Evolutionary conservation across 305 asterid species (phyloP).

Genomic region (Fraxinus velutina): DNA sequence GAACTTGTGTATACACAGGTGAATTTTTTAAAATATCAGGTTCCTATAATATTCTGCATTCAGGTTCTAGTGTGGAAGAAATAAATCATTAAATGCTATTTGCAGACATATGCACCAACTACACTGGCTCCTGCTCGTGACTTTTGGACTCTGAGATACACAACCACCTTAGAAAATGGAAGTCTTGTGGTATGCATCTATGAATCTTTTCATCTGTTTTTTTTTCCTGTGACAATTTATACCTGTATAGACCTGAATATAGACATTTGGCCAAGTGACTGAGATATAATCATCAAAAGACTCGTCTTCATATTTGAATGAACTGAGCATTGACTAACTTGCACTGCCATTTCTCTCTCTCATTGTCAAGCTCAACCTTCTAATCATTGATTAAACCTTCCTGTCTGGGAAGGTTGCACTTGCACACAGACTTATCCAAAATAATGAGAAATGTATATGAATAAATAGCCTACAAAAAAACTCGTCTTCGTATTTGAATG

Average conservation of each 20-base stretch:
- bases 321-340: neutral
- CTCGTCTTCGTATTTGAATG: neutral
- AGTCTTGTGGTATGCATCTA: constrained; percentile 72
- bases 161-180: constrained; percentile 75
- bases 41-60: neutral
- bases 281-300: neutral
- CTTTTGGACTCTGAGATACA: constrained; percentile 95
- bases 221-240: neutral
- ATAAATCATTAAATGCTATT: constrained; percentile 13
- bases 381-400: neutral
- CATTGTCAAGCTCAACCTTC: neutral
- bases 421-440: neutral
- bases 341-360: neutral
- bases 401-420: neutral
- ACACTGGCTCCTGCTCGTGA: constrained; percentile 92
- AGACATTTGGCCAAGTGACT: neutral
- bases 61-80: neutral
- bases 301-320: neutral
- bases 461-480: neutral
- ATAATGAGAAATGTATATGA: neutral
- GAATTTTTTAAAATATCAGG: neutral
- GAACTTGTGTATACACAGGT: constrained; percentile 89
- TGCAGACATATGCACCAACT: constrained; percentile 86
- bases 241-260: neutral
- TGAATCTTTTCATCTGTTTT: neutral